Conservation (phyloP, 176 grass and related monocot genomes). For the Juncus effusus region DNA sequence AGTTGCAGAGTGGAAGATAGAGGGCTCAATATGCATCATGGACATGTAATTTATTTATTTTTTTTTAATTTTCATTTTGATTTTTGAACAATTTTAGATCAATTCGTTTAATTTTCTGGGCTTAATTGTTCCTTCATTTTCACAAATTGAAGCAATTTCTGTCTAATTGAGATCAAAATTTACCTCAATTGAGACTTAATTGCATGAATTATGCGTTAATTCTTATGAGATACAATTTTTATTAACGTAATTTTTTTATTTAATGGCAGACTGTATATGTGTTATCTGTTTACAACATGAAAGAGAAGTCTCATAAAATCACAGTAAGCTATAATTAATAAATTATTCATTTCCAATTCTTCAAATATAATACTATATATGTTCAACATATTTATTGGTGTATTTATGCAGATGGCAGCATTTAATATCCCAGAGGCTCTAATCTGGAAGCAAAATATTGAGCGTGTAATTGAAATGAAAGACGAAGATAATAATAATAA, state of each 20-base stretch:
- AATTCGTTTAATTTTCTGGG: not conserved
- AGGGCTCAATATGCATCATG: conserved; percentile 89
- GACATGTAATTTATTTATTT: conserved; percentile 41
- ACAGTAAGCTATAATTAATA: conserved; percentile 33
- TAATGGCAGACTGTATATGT: conserved; percentile 75
- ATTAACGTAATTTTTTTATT: not conserved
- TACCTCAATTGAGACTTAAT: not conserved
- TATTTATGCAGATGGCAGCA: conserved; percentile 71
- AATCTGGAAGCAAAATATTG: conserved; percentile 98
- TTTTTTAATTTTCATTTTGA: not conserved
- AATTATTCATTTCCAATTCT: too few relatives aligned
- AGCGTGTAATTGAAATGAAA: conserved; percentile 60
- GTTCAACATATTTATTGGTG: too few relatives aligned
- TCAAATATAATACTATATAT: too few relatives aligned
- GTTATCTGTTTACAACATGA: conserved; percentile 91
- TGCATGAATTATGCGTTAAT: too few relatives aligned
- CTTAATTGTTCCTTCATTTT: not conserved
- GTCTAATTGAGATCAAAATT: conserved; percentile 1
- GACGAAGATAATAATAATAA: too few relatives aligned
- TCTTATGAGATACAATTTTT: too few relatives aligned
- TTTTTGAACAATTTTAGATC: conserved; percentile 2
- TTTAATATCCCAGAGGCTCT: conserved; percentile 97
- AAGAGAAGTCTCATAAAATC: conserved; percentile 85
- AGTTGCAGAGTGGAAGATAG: conserved; percentile 97
- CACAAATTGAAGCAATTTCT: not conserved